Evolutionary conservation across 1,139 yeast species (phyloP).

Genomic region (Saccharomyces hybrid): DNA sequence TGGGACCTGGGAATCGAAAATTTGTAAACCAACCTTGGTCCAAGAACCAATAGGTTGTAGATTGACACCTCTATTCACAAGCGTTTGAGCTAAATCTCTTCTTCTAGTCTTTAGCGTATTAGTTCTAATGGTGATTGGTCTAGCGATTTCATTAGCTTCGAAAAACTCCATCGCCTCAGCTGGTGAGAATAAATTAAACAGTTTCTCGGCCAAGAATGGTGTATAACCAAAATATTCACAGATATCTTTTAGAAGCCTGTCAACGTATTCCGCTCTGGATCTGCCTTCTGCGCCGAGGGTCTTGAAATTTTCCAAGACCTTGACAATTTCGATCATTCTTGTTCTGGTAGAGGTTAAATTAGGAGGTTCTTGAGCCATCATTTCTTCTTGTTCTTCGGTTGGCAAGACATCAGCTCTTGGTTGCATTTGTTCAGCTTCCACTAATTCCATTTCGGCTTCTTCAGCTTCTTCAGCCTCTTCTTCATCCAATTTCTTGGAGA

Average conservation of each 20-base stretch:
- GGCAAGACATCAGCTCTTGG: slow-evolving; percentile 73
- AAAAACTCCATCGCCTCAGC: slow-evolving; percentile 96
- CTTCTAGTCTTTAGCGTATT: slow-evolving; percentile 92
- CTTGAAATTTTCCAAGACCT: slow-evolving; percentile 87
- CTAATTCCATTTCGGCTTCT: slow-evolving; percentile 70
- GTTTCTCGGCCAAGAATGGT: slow-evolving; percentile 87
- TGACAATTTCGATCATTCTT: slow-evolving; percentile 90
- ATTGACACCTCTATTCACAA: slow-evolving; percentile 95
- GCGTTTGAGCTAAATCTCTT: slow-evolving; percentile 89
- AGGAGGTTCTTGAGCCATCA: slow-evolving; percentile 45
- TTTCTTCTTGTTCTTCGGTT: slow-evolving; percentile 44
- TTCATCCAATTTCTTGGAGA: slow-evolving; percentile 60
- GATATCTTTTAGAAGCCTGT: slow-evolving; percentile 73
- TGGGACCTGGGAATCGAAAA: slow-evolving; percentile 97
- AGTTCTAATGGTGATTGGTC: slow-evolving; percentile 95
- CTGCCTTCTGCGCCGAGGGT: slow-evolving; percentile 78
- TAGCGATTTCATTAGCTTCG: slow-evolving; percentile 94
- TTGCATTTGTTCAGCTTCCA: slow-evolving; percentile 51
- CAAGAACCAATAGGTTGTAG: slow-evolving; percentile 95
- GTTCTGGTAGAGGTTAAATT: slow-evolving; percentile 82
- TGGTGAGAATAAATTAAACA: slow-evolving; percentile 85
- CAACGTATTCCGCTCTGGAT: slow-evolving; percentile 73
- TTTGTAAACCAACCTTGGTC: slow-evolving; percentile 97
- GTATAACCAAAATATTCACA: slow-evolving; percentile 95
- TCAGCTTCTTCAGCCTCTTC: slow-evolving; percentile 67